phyloP scores from a whole-genome alignment of 208 protist species.

The Chromosphaera perkinsii region DNA sequence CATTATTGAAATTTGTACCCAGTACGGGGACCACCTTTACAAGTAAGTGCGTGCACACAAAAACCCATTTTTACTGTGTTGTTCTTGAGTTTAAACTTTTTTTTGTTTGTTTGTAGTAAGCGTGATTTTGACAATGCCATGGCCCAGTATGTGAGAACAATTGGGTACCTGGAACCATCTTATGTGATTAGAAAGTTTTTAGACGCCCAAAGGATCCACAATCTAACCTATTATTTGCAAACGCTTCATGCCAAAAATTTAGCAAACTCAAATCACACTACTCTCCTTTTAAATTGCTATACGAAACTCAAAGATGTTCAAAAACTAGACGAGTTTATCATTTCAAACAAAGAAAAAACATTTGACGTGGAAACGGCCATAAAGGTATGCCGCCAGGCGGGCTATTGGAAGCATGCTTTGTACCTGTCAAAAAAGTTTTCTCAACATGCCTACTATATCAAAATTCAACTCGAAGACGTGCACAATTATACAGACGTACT shows the following conservation, averaged over 20 bases:
- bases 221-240: conserved; percentile 85
- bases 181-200: conserved; percentile 92
- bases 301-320: conserved; percentile 81
- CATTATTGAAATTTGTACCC: conserved; percentile 72
- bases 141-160: conserved; percentile 81
- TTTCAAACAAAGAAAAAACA: conserved; percentile 62
- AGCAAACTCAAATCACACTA: conserved; percentile 83
- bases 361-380: conserved; percentile 89
- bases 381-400: conserved; percentile 67
- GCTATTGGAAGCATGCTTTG: conserved; percentile 76
- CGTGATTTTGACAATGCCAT: conserved; percentile 76
- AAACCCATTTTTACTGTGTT: too few species aligned
- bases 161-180: conserved; percentile 84
- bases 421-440: conserved; percentile 71
- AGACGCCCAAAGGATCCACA: conserved; percentile 79
- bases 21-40: conserved; percentile 88
- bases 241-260: conserved; percentile 50
- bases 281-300: conserved; percentile 91
- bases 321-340: conserved; percentile 80
- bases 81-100: too few species aligned
- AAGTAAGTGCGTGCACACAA: too few species aligned
- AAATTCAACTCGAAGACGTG: conserved; percentile 73
- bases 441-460: conserved; percentile 71
- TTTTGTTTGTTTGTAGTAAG: conserved; percentile 45
- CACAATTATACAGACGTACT: conserved; percentile 47